phyloP scores from a whole-genome alignment of 2,329 filamentous ascomycete species.

The Sclerotinia spermophila region DNA sequence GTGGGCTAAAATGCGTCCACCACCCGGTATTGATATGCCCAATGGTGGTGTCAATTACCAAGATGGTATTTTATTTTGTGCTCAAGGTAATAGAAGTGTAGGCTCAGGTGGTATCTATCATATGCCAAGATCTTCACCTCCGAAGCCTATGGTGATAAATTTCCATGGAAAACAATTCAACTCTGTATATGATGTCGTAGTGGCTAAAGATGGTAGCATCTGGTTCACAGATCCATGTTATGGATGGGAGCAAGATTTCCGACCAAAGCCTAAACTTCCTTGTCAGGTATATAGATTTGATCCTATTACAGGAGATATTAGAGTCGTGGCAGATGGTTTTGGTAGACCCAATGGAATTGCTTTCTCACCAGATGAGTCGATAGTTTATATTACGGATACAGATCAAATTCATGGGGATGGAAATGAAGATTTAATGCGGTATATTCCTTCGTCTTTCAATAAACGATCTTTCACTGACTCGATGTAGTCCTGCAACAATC shows the following conservation, averaged over 20 bases:
- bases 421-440: conserved; percentile 19
- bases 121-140: conserved; percentile 25
- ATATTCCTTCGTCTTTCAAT: conserved; percentile 18
- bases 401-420: conserved; percentile 38
- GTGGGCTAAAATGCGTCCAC: conserved; percentile 39
- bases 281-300: conserved; percentile 59
- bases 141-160: conserved; percentile 48
- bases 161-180: conserved; percentile 57
- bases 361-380: conserved; percentile 51
- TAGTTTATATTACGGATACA: conserved; percentile 56
- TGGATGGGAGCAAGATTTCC: conserved; percentile 56
- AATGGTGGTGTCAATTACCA: conserved; percentile 29
- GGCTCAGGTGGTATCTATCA: conserved; percentile 25
- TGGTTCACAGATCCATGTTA: conserved; percentile 64
- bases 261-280: conserved; percentile 49
- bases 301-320: conserved; percentile 47
- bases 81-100: conserved; percentile 23
- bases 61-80: conserved; percentile 30
- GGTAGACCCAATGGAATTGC: conserved; percentile 53
- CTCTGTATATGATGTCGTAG: conserved; percentile 56
- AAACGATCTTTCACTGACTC: not conserved
- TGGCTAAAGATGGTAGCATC: conserved; percentile 53
- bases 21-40: conserved; percentile 38
- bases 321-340: conserved; percentile 56
- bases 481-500: conserved; percentile 14